These are phyloP conservation scores for Aspergillus hiratsukae DNA, from an alignment of 2,329 filamentous ascomycete species.

Conservation along the genomic window DNA sequence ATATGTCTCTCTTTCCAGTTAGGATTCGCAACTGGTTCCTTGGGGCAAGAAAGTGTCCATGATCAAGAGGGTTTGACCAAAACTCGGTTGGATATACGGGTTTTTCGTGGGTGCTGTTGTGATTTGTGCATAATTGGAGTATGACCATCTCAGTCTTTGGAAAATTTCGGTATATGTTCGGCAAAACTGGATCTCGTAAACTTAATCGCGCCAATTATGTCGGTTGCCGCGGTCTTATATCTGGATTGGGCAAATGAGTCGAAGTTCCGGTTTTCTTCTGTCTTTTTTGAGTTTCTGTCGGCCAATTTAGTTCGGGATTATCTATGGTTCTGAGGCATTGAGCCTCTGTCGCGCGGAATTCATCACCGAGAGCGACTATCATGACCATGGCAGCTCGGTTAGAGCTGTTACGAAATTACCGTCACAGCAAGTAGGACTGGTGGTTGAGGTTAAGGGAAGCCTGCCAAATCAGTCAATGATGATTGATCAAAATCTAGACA, in stretches of 20 bases:
- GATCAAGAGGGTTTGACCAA: background rate
- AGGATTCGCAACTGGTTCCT: background rate
- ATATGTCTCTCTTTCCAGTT: background rate
- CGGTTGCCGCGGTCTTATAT: background rate
- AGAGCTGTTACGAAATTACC: no score
- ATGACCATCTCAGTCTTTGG: background rate
- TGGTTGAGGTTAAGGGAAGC: no score
- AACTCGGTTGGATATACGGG: background rate
- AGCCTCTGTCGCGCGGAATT: background rate
- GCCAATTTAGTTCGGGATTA: background rate
- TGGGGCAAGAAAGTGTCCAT: background rate
- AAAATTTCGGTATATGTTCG: conserved; percentile 11
- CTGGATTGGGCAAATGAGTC: background rate
- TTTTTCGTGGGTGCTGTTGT: background rate
- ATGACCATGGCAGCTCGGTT: background rate
- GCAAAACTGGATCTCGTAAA: conserved; percentile 8
- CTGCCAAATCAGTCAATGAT: background rate
- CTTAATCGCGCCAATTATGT: conserved; percentile 5
- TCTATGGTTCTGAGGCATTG: background rate
- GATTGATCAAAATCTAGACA: background rate
- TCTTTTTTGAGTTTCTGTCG: background rate
- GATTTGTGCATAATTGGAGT: background rate
- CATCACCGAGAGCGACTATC: background rate
- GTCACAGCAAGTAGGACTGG: background rate
- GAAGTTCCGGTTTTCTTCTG: background rate